Conservation (phyloP, 2,329 filamentous ascomycete species). For the Neofusicoccum laricinum region DNA sequence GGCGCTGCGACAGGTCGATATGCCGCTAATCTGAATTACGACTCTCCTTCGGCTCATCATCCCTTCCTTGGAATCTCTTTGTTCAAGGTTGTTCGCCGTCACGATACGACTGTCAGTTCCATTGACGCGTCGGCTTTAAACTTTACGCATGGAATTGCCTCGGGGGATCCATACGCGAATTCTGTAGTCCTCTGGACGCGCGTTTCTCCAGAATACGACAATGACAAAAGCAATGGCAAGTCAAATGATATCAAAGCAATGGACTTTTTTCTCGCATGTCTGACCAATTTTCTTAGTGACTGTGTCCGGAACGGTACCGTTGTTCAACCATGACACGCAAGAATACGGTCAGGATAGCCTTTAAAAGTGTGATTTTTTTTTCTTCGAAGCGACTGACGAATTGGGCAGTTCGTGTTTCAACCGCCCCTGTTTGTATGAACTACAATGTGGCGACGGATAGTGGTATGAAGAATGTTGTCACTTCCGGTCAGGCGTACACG, state of each 20-base stretch:
- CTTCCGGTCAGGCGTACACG: conserved; percentile 62
- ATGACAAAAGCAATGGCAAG: conserved; percentile 29
- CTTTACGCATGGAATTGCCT: conserved; percentile 59
- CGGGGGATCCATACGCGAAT: conserved; percentile 37
- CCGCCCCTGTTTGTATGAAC: conserved; percentile 62
- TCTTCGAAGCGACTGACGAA: background rate
- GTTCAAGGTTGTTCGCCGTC: conserved; percentile 56
- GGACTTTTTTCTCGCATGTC: background rate
- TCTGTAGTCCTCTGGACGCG: conserved; percentile 44
- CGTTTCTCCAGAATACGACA: conserved; percentile 30
- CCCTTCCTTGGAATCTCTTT: conserved; percentile 60
- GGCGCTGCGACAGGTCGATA: background rate
- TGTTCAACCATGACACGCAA: conserved; percentile 44
- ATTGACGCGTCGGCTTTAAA: conserved; percentile 48
- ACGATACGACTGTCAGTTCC: conserved; percentile 33
- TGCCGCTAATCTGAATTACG: conserved; percentile 59
- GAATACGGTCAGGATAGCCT: conserved; percentile 33
- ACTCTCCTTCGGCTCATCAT: conserved; percentile 62
- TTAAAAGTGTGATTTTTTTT: too few species aligned
- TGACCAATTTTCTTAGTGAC: conserved; percentile 27
- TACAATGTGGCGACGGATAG: conserved; percentile 56
- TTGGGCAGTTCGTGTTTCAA: conserved; percentile 44
- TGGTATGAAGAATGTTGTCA: conserved; percentile 46
- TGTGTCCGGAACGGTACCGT: conserved; percentile 51
- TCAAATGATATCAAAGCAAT: background rate